Evolutionary conservation across 106 monocot genomes (phyloP).

Genomic region (Gastrodia elata): DNA sequence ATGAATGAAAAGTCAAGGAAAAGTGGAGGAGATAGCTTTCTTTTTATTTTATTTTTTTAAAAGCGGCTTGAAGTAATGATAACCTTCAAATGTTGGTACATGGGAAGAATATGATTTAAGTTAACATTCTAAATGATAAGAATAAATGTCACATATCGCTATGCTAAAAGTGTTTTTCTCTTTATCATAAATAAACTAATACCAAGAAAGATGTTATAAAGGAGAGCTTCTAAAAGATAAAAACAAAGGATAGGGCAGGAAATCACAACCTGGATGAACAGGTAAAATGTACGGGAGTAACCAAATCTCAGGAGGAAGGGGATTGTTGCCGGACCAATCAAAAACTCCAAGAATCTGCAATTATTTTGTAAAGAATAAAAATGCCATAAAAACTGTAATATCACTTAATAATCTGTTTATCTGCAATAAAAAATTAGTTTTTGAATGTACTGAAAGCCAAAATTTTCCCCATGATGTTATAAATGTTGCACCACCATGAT

Average conservation of each 20-base stretch:
- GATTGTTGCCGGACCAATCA: slow-evolving; percentile 95
- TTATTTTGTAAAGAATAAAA: not conserved
- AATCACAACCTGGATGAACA: slow-evolving; percentile 71
- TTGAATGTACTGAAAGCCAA: slow-evolving; percentile 60
- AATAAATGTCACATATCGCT: not conserved
- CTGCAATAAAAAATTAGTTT: not conserved
- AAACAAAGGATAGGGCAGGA: not conserved
- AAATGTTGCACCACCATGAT: slow-evolving; percentile 59
- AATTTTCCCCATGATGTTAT: slow-evolving; percentile 87
- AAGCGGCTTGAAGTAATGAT: not conserved
- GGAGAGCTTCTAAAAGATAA: not conserved
- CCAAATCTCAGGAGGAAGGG: slow-evolving; percentile 84
- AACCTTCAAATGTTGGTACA: not conserved
- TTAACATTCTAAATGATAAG: not conserved
- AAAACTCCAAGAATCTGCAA: slow-evolving; percentile 81
- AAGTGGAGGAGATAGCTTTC: not conserved
- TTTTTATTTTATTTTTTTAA: not conserved
- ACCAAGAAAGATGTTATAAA: not conserved
- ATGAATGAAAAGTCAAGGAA: not conserved
- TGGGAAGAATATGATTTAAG: not conserved
- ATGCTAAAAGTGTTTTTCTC: not conserved
- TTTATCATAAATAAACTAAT: not conserved
- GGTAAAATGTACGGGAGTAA: slow-evolving; percentile 70
- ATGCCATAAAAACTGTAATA: not conserved
- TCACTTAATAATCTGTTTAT: not conserved